phyloP scores from a whole-genome alignment of 2,329 filamentous ascomycete genomes.

The Lachnellula arida region DNA sequence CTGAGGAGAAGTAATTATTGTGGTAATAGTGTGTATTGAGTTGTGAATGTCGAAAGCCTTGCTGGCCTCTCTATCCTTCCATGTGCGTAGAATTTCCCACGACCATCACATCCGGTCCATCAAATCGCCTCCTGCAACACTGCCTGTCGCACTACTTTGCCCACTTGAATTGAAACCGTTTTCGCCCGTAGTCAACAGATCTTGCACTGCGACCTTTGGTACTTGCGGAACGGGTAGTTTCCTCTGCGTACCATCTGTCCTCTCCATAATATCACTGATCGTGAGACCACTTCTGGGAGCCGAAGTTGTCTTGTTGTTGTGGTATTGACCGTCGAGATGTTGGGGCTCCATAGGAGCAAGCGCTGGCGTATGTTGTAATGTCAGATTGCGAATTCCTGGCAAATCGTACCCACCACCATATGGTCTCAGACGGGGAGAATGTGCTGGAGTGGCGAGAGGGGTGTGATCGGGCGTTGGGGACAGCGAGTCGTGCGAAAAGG shows the following conservation, averaged over 20 bases:
- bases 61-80: conserved; percentile 9
- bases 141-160: conserved; percentile 72
- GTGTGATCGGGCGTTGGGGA: conserved; percentile 97
- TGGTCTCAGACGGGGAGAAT: conserved; percentile 85
- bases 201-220: conserved; percentile 84
- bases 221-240: conserved; percentile 89
- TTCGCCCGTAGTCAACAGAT: conserved; percentile 65
- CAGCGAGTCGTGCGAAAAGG: conserved; percentile 91
- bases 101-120: conserved; percentile 46
- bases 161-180: conserved; percentile 62
- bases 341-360: conserved; percentile 63
- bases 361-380: conserved; percentile 59
- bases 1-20: background rate
- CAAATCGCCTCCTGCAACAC: conserved; percentile 68
- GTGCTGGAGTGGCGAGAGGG: conserved; percentile 93
- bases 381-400: conserved; percentile 75
- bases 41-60: background rate
- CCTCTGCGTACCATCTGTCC: conserved; percentile 78
- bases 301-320: conserved; percentile 43
- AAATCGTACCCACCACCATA: conserved; percentile 69
- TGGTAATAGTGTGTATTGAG: background rate
- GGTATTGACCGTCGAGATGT: conserved; percentile 32
- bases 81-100: background rate
- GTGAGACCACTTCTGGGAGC: conserved; percentile 63
- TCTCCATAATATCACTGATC: conserved; percentile 88